A percentile compares a stretch with the other conserved stretches of the same genome.
These are phyloP conservation scores for Solanum tarijense DNA, from an alignment of 257 asterid species.

Conservation along the genomic window DNA sequence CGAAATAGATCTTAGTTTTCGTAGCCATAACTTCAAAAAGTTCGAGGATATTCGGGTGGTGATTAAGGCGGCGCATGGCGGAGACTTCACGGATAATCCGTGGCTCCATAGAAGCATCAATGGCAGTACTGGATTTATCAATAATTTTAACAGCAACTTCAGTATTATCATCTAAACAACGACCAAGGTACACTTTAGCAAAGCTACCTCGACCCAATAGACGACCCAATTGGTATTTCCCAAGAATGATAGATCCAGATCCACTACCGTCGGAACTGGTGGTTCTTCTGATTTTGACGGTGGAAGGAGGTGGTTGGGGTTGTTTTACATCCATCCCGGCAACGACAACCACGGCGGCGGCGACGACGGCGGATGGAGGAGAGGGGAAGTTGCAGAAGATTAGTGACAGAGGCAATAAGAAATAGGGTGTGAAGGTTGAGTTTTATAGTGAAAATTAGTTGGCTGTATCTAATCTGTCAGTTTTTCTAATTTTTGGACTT, in stretches of 20 bases:
- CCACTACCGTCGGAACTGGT: constrained; percentile 36
- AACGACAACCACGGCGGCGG: not conserved
- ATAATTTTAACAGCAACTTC: constrained; percentile 64
- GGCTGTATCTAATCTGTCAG: constrained; percentile 7
- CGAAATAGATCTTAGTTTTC: constrained; percentile 65
- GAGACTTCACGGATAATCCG: constrained; percentile 69
- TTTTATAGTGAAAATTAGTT: not conserved
- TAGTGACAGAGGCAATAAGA: not conserved
- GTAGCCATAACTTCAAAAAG: constrained; percentile 86
- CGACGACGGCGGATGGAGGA: not conserved
- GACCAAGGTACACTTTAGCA: constrained; percentile 71
- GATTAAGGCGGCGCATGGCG: constrained; percentile 78
- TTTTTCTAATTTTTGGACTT: not conserved
- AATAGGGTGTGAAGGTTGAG: not conserved
- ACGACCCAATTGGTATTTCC: constrained; percentile 53
- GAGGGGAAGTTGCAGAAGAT: not conserved
- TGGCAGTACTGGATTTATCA: constrained; percentile 36
- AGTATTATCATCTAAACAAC: constrained; percentile 7
- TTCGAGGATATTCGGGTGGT: constrained; percentile 66
- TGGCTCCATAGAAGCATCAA: constrained; percentile 53
- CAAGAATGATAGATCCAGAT: constrained; percentile 55
- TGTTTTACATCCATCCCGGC: constrained; percentile 26
- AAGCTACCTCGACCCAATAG: constrained; percentile 93
- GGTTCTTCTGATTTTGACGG: constrained; percentile 27
- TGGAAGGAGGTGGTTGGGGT: constrained; percentile 9